Conservation (phyloP, 2,329 filamentous ascomycete species). For the Epichloe gansuensis region DNA sequence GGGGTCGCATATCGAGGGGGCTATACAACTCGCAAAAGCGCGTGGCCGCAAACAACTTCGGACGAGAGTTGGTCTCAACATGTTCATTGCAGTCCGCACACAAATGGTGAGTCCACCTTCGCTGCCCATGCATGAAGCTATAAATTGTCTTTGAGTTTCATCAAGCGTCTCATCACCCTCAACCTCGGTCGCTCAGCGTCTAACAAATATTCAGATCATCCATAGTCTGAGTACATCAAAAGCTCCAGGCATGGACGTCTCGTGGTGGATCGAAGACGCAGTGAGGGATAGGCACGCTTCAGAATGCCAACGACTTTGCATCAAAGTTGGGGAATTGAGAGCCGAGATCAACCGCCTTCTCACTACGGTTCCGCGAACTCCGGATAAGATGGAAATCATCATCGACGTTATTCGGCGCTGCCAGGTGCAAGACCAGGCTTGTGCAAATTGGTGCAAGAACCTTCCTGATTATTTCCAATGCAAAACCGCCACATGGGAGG, state of each 20-base stretch:
- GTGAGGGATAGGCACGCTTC: conserved; percentile 36
- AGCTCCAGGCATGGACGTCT: conserved; percentile 37
- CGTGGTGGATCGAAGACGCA: conserved; percentile 49
- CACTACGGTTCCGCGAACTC: conserved; percentile 30
- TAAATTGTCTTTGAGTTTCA: neutral
- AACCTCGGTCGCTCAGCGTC: neutral
- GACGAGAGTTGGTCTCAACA: conserved; percentile 38
- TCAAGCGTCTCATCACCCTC: neutral
- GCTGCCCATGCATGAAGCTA: neutral
- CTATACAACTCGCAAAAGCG: conserved; percentile 47
- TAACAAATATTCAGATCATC: conserved; percentile 33
- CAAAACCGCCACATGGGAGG: conserved; percentile 44
- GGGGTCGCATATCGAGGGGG: conserved; percentile 53
- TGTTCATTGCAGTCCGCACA: conserved; percentile 48
- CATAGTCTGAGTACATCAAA: conserved; percentile 43
- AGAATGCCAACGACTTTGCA: conserved; percentile 38
- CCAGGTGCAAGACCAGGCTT: conserved; percentile 39
- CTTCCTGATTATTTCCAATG: conserved; percentile 39
- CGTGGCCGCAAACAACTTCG: conserved; percentile 43
- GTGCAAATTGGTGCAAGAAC: conserved; percentile 36
- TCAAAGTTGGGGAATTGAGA: conserved; percentile 43
- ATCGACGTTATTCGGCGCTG: conserved; percentile 38
- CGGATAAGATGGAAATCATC: conserved; percentile 38
- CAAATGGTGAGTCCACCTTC: conserved; percentile 37
- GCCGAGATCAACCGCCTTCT: conserved; percentile 40